Conservation (phyloP, 192 early-diverging fungal species). For the Coemansia sp. region DNA sequence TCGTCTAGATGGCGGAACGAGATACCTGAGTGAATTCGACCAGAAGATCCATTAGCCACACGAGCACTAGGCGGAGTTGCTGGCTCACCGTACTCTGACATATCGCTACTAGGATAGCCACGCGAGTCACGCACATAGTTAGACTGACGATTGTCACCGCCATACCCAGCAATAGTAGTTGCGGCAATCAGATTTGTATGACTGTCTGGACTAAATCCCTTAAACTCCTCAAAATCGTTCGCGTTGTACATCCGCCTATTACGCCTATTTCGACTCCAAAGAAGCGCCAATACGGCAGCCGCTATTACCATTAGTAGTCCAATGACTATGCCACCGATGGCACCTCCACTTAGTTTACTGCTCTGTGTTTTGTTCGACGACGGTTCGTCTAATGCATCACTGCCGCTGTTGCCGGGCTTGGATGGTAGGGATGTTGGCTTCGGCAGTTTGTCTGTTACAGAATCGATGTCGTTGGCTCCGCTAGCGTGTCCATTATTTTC, state of each 20-base stretch:
- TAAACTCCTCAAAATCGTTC: slow-evolving; percentile 32
- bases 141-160: slow-evolving; percentile 1
- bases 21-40: neutral
- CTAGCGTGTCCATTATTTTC: neutral
- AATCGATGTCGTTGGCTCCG: neutral
- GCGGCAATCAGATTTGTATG: slow-evolving; percentile 16
- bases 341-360: slow-evolving; percentile 24
- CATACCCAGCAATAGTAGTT: slow-evolving; percentile 3
- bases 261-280: slow-evolving; percentile 36
- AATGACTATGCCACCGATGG: slow-evolving; percentile 29
- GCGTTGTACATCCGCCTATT: slow-evolving; percentile 24
- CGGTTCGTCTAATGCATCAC: neutral
- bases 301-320: neutral
- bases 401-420: neutral
- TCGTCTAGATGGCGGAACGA: slow-evolving; percentile 9
- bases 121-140: slow-evolving; percentile 1
- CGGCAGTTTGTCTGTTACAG: neutral
- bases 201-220: slow-evolving; percentile 32
- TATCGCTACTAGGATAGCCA: slow-evolving; percentile 4
- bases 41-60: neutral
- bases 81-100: slow-evolving; percentile 1
- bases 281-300: slow-evolving; percentile 13
- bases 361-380: neutral
- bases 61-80: slow-evolving; percentile 7
- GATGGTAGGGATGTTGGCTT: neutral